Conservation (phyloP, 306 rosid species). For the Leucaena leucocephala region DNA sequence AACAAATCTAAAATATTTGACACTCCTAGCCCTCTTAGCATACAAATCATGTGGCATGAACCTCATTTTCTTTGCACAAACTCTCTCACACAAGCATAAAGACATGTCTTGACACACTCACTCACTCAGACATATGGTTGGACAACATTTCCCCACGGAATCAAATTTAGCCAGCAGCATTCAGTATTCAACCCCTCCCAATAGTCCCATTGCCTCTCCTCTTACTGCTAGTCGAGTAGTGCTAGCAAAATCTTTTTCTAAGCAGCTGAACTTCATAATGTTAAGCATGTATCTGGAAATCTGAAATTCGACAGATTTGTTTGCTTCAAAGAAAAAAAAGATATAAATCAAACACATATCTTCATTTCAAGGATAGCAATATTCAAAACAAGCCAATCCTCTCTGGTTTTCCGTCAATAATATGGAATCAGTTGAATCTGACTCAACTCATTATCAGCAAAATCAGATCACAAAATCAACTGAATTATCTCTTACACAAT, state of each 20-base stretch:
- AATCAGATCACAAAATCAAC: constrained; percentile 15
- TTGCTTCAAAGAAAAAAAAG: constrained; percentile 1
- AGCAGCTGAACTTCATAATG: constrained; percentile 17
- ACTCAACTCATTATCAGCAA: constrained; percentile 29
- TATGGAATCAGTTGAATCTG: constrained; percentile 2
- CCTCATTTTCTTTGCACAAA: background rate
- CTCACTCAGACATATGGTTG: background rate
- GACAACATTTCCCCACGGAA: constrained; percentile 2
- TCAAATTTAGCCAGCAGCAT: constrained; percentile 17
- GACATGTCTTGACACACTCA: background rate
- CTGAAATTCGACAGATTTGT: constrained; percentile 11
- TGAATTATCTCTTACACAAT: constrained; percentile 2
- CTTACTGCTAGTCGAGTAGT: background rate
- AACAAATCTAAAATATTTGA: constrained; percentile 2
- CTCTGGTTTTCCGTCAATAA: constrained; percentile 9
- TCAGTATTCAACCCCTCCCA: background rate
- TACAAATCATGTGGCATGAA: constrained; percentile 3
- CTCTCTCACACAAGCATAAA: constrained; percentile 1
- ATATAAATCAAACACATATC: background rate
- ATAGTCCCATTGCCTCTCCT: background rate
- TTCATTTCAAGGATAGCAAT: constrained; percentile 2
- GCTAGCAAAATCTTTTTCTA: background rate
- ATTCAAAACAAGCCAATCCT: constrained; percentile 1
- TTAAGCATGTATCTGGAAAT: constrained; percentile 12
- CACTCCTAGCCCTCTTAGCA: background rate